Conservation (phyloP, 179 eudicot species). For the Gypsophila paniculata region DNA sequence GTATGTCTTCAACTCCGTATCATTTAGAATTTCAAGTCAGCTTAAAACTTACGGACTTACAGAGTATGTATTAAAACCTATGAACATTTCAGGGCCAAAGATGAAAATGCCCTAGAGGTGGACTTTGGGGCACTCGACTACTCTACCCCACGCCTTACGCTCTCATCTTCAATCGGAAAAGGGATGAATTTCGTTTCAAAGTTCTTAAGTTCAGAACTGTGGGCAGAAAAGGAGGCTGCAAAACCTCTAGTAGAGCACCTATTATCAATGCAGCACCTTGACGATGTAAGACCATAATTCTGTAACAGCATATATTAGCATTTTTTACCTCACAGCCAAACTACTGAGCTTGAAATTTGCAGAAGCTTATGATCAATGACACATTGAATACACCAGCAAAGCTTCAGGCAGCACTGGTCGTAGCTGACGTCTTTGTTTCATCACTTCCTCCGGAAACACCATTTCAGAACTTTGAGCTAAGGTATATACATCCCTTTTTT, state of each 20-base stretch:
- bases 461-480: slow-evolving; percentile 56
- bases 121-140: slow-evolving; percentile 82
- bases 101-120: slow-evolving; percentile 74
- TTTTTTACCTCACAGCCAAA: not conserved
- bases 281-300: slow-evolving; percentile 52
- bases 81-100: slow-evolving; percentile 61
- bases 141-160: slow-evolving; percentile 48
- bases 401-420: slow-evolving; percentile 63
- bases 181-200: slow-evolving; percentile 64
- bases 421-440: slow-evolving; percentile 60
- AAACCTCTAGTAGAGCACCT: slow-evolving; percentile 77
- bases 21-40: not conserved
- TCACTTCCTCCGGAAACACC: slow-evolving; percentile 57
- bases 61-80: not conserved
- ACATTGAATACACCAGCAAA: slow-evolving; percentile 54
- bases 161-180: slow-evolving; percentile 79
- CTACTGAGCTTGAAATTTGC: slow-evolving; percentile 25
- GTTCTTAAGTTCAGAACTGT: slow-evolving; percentile 53
- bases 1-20: slow-evolving; percentile 23
- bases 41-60: not conserved
- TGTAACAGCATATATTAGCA: not conserved
- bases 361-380: slow-evolving; percentile 86
- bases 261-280: slow-evolving; percentile 53
- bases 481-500: slow-evolving; percentile 31
- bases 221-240: slow-evolving; percentile 55